Percentiles rank a stretch among this genome's conserved stretches.
phyloP scores from a whole-genome alignment of 83 land plant species.

The Picea abies region DNA sequence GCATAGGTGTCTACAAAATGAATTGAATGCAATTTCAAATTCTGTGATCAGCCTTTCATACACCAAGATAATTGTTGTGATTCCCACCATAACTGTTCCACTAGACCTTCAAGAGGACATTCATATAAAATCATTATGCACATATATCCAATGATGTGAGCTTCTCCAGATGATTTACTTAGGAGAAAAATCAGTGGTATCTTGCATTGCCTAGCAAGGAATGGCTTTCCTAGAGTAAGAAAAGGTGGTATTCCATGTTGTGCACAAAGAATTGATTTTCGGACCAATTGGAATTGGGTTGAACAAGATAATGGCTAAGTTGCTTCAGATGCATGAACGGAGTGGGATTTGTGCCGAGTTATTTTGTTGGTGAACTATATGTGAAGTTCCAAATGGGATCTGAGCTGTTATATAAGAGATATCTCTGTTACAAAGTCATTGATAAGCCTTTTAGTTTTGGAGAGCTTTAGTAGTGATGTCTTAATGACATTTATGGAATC shows the following conservation, averaged over 20 bases:
- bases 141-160: background rate
- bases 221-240: background rate
- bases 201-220: background rate
- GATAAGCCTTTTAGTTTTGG: constrained; percentile 8
- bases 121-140: background rate
- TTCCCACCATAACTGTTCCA: background rate
- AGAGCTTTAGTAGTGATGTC: background rate
- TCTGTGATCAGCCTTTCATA: background rate
- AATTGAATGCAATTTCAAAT: background rate
- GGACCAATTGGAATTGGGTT: background rate
- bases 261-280: background rate
- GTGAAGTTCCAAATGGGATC: background rate
- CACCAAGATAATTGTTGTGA: background rate
- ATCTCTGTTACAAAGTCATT: background rate
- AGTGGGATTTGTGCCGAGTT: background rate
- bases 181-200: background rate
- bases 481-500: constrained; percentile 4
- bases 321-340: background rate
- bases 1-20: background rate
- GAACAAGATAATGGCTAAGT: background rate
- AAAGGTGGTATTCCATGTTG: background rate
- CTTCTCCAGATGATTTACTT: background rate
- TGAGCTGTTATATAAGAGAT: background rate
- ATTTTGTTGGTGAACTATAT: constrained; percentile 6
- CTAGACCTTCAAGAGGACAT: background rate